Conservation (phyloP, 2,329 filamentous ascomycete species). For the Ophiocordyceps robertsii region DNA sequence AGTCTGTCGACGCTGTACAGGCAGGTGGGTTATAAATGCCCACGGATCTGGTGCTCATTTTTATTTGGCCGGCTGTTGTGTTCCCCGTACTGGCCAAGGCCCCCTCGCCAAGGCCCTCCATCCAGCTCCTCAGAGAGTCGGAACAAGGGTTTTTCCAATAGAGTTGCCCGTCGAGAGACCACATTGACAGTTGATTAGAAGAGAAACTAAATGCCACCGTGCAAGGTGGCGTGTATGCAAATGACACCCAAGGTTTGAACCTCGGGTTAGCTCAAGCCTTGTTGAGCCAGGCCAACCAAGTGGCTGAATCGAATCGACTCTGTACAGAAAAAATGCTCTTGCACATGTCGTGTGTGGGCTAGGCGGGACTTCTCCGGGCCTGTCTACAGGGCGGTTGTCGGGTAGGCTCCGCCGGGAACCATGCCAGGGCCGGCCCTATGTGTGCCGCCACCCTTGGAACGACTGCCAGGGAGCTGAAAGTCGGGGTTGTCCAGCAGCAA, state of each 20-base stretch:
- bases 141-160: no score
- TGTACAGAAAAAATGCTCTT: background rate
- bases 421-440: slow-evolving; percentile 24
- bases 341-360: slow-evolving; percentile 10
- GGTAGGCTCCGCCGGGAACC: slow-evolving; percentile 41
- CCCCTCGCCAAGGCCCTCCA: no score
- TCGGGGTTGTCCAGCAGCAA: slow-evolving; percentile 75
- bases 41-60: no score
- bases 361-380: background rate
- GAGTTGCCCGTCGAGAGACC: no score
- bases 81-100: no score
- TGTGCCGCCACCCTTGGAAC: slow-evolving; percentile 10
- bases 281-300: background rate
- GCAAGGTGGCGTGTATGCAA: background rate
- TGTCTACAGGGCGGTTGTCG: slow-evolving; percentile 10
- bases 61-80: no score
- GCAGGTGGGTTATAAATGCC: no score
- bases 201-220: background rate
- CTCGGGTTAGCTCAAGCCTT: background rate
- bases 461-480: slow-evolving; percentile 53
- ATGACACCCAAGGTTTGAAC: background rate
- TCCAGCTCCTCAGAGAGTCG: no score
- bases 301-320: background rate
- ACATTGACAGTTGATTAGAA: background rate
- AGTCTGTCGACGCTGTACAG: no score